A percentile compares a stretch with the other conserved stretches of the same genome.
phyloP scores from a whole-genome alignment of 2,329 filamentous ascomycete species.

The Scytalidium sp. region DNA sequence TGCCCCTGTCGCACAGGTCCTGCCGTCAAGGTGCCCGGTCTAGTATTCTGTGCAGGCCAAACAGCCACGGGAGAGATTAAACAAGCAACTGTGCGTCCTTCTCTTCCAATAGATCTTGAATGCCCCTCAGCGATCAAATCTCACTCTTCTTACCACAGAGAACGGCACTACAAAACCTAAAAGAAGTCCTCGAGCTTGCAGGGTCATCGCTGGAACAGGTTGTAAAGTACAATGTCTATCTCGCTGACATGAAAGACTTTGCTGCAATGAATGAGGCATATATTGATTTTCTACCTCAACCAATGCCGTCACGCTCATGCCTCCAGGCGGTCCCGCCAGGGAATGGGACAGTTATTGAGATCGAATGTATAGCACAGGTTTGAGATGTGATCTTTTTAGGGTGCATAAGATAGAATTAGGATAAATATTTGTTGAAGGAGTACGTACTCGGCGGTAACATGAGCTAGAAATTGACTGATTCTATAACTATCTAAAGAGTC shows the following conservation, averaged over 20 bases:
- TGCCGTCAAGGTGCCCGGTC: constrained; percentile 40
- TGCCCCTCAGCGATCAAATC: no score
- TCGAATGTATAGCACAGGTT: constrained; percentile 40
- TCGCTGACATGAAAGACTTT: constrained; percentile 27
- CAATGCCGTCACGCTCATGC: constrained; percentile 40
- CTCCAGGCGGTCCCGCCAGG: constrained; percentile 37
- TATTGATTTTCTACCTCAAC: constrained; percentile 42
- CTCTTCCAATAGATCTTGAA: no score
- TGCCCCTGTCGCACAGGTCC: constrained; percentile 27
- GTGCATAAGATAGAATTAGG: no score
- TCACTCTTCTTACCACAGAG: constrained; percentile 2
- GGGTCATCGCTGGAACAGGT: constrained; percentile 26
- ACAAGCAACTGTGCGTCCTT: constrained; percentile 37
- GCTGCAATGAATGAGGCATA: constrained; percentile 32
- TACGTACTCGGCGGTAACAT: no score
- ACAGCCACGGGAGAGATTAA: constrained; percentile 48
- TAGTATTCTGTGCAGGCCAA: constrained; percentile 44
- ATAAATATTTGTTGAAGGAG: no score
- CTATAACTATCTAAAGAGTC: no score
- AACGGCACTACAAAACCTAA: constrained; percentile 31
- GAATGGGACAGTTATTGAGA: constrained; percentile 39
- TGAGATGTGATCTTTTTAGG: no score
- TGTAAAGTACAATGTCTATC: constrained; percentile 28
- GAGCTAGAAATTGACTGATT: no score
- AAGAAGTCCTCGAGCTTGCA: constrained; percentile 25